Evolutionary conservation across 148 eudicot species (phyloP).

Genomic region (Oxyria digyna): DNA sequence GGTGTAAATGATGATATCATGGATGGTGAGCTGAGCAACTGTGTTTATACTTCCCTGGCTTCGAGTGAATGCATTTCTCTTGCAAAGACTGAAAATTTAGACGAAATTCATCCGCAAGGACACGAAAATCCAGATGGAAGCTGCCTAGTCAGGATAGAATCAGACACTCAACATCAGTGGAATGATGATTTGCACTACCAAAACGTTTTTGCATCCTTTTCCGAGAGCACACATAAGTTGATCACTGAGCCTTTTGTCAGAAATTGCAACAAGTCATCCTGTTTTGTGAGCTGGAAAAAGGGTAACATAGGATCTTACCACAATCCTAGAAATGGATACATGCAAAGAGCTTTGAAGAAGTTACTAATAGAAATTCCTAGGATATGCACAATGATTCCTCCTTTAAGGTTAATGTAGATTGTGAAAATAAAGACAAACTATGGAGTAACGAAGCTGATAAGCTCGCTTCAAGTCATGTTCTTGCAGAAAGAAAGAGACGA

Average conservation of each 20-base stretch:
- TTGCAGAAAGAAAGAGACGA: constrained; percentile 48
- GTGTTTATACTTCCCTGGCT: neutral
- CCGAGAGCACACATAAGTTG: neutral
- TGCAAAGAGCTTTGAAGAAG: constrained; percentile 56
- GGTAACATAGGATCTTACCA: constrained; percentile 5
- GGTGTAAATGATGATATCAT: constrained; percentile 11
- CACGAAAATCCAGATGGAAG: constrained; percentile 32
- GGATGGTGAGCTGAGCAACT: constrained; percentile 5
- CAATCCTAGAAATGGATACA: constrained; percentile 11
- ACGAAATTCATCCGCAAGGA: neutral
- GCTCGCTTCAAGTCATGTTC: constrained; percentile 24
- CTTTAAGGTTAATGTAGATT: constrained; percentile 18
- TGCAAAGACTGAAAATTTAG: neutral
- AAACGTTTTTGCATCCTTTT: constrained; percentile 36
- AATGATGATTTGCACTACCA: constrained; percentile 42
- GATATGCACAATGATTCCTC: constrained; percentile 26
- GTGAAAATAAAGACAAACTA: constrained; percentile 8
- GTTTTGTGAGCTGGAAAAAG: constrained; percentile 49
- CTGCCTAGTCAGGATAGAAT: constrained; percentile 9
- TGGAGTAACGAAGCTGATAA: constrained; percentile 25
- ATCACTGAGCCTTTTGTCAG: constrained; percentile 11
- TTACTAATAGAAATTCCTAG: constrained; percentile 47
- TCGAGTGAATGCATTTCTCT: constrained; percentile 34
- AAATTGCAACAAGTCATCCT: constrained; percentile 21
- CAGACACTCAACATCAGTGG: constrained; percentile 15